Evolutionary conservation across 495 filamentous ascomycete genomes (phyloP).

Genomic region (Astrocystis sublimbata): DNA sequence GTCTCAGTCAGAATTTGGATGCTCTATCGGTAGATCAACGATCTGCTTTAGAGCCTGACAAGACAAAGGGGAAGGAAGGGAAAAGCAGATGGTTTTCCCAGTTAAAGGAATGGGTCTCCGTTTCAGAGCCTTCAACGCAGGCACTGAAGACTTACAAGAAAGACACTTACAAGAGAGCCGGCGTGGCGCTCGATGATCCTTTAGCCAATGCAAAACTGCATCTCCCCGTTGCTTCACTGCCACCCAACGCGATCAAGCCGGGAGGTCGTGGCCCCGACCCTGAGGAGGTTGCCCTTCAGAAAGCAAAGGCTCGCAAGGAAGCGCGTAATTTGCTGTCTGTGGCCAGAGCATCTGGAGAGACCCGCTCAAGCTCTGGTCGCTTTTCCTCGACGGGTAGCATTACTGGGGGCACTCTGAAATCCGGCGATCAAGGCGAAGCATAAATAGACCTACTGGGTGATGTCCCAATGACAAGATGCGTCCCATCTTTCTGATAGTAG

Average conservation of each 20-base stretch:
- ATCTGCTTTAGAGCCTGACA: slow-evolving; percentile 1
- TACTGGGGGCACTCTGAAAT: not conserved
- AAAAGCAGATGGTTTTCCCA: slow-evolving; percentile 37
- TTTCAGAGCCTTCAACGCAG: slow-evolving; percentile 44
- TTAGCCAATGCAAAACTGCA: slow-evolving; percentile 36
- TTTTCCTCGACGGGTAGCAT: slow-evolving; percentile 26
- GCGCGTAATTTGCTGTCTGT: slow-evolving; percentile 8
- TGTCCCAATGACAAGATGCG: not conserved
- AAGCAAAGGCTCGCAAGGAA: slow-evolving; percentile 24
- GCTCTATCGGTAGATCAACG: not conserved
- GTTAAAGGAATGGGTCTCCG: slow-evolving; percentile 42
- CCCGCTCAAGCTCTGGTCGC: slow-evolving; percentile 19
- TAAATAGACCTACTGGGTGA: not conserved
- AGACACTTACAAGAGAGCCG: slow-evolving; percentile 37
- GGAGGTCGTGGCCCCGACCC: slow-evolving; percentile 30
- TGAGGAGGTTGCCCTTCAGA: slow-evolving; percentile 37
- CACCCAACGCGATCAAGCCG: slow-evolving; percentile 36
- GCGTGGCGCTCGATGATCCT: slow-evolving; percentile 31
- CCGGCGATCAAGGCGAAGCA: not conserved
- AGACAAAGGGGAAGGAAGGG: slow-evolving; percentile 20
- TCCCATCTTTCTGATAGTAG: not conserved
- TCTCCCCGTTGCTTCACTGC: slow-evolving; percentile 39
- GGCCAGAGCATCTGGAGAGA: slow-evolving; percentile 14
- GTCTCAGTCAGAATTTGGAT: not conserved
- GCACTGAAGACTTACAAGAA: slow-evolving; percentile 42